Evolutionary conservation across 805 yeast genomes (phyloP).

Genomic region (Monosporozyma servazzii): DNA sequence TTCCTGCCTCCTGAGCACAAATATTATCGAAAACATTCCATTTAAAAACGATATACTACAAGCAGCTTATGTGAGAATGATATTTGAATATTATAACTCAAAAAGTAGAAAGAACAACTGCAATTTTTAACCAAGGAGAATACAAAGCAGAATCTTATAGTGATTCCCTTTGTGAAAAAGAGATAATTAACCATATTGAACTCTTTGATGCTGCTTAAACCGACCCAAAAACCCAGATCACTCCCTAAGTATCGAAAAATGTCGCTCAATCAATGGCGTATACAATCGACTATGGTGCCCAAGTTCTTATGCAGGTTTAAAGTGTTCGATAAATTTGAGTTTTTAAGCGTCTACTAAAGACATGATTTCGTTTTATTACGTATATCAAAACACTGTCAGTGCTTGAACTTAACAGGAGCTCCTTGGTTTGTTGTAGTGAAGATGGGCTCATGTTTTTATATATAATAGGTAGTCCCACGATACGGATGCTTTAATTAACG

Average conservation of each 20-base stretch:
- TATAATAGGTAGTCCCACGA: conserved; percentile 97
- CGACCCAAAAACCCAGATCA: conserved; percentile 90
- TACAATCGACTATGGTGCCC: conserved; percentile 84
- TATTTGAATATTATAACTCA: conserved; percentile 80
- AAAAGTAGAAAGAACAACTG: conserved; percentile 85
- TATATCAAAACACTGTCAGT: conserved; percentile 90
- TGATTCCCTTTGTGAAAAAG: conserved; percentile 82
- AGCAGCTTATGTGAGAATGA: conserved; percentile 32
- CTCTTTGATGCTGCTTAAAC: conserved; percentile 96
- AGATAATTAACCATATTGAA: conserved; percentile 84
- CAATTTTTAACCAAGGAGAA: conserved; percentile 79
- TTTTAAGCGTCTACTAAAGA: conserved; percentile 67
- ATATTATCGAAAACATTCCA: neutral
- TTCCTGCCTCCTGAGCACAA: neutral
- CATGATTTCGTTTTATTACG: conserved; percentile 84
- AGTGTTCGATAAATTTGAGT: conserved; percentile 87
- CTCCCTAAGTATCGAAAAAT: conserved; percentile 64
- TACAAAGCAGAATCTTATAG: conserved; percentile 94
- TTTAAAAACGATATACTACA: neutral
- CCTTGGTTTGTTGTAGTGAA: conserved; percentile 95
- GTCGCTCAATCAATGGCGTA: conserved; percentile 90
- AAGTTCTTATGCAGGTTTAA: conserved; percentile 93
- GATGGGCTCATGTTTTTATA: conserved; percentile 91
- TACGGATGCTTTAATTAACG: conserved; percentile 84
- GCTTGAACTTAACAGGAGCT: conserved; percentile 78